Base-by-base conservation (phyloP, 2,329 filamentous ascomycete genomes). In the Rhinocladiella similis region DNA sequence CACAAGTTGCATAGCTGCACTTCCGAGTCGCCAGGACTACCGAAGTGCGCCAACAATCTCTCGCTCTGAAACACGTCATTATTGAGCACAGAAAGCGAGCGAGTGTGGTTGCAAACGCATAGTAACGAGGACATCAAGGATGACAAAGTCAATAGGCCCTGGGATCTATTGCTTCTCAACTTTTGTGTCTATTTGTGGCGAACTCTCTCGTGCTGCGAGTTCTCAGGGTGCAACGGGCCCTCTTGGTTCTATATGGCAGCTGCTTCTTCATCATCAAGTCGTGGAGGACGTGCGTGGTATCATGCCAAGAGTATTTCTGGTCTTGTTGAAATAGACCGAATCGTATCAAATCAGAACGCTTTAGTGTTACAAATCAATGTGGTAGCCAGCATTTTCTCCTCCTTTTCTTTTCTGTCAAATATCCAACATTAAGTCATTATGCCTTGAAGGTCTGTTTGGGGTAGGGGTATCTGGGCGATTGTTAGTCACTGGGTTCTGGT, bases 401-500 rank as follows among this genome's bases (percentile, higher is more conserved):
- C 7, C 25, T 27, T 7, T 27, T 27, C 25, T 39, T 35, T 33
- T 22, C 36, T n/a, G n/a, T 14, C 4, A 38, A 13, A 13, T 4
- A 13, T 3, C 35, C 12, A 38, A 5, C 10, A 10, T 9, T 14
- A 13, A 14, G 35, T 25, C 12, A 29, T 59, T 76, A 77, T 62
- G 80, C 71, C 67, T 81, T 74, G 76, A 91, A 93, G 64, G 83
- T 78, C 76, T 92, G 85, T 82, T 93, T 92, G 69, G 89, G 89
- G 80, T 85, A 89, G 65, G 90, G 90, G 80, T 85, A 92, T 65
- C 89, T 91, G 70, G 60, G 63, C 52, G 42, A 53, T 48, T 50
- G 42, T 58, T 25, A 51, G 41, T 9, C 16, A 16, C 27, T 43
- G 25, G 27, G 29, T 2, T n/a, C 13, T 16, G 20, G 14, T n/a